Evolutionary conservation across 495 filamentous ascomycete genomes (phyloP), one percentile per base, ranked within the genome.

Genomic region (Penicillium subrubescens): DNA sequence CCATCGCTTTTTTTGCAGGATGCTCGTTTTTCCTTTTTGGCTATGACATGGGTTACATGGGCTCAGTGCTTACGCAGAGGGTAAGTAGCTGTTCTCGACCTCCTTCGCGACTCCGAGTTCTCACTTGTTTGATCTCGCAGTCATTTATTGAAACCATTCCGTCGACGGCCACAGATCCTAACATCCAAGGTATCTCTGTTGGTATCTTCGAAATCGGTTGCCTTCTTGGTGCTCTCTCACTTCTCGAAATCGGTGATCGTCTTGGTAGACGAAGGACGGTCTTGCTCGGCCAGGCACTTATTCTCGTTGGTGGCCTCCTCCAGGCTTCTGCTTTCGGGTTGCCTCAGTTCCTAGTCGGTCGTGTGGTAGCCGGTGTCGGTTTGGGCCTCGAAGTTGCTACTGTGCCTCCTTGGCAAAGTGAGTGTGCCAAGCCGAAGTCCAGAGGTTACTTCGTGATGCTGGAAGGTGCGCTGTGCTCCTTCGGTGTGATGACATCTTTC

Each of bases 361-460:
- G 87, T 56, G 63, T 83, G 19, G 73, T 88, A 46, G 85, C 86
- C 29, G 87, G 87, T 7, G 67, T 85, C 19, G 87, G 87, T 1
- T 83, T 86, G 46, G 87, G 87, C 25, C 83, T 86, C 21, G 71
- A 86, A 8, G 87, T 84, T 69, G 84, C 81, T 25, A 82, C 88
- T 39, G 79, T 85, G 0, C 87, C 87, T 0, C 85, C 87, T 34
- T 88, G 83, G 77, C 76, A 78, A 62, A 66, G 68, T 12, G 74
- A 77, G 48, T 75, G 67, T 31, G 68, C 68, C 1, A 69, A 70
- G 39, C 39, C 39, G 39, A 43, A 43, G 39, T 43, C 39, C 39
- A 43, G 39, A 43, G 39, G 39, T 43, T 43, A 43, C 39, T 43
- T 43, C 39, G 39, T 43, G 39, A 43, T 43, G 39, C 39, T 43